Base-by-base conservation (phyloP, 805 yeast genomes). In the Lipomyces spencermartinsiae region DNA sequence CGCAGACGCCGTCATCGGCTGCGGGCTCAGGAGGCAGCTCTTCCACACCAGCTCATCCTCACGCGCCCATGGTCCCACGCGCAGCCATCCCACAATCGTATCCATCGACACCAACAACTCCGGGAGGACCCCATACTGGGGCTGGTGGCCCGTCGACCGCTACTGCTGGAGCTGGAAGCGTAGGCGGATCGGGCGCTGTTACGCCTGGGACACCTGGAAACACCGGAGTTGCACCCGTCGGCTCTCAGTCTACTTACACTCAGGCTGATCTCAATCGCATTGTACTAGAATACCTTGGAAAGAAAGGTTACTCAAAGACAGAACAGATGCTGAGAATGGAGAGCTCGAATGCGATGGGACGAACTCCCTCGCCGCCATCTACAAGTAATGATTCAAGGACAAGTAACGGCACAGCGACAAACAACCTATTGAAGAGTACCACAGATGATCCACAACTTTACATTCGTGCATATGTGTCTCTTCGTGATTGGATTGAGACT, bases 311-410 rank as follows among this genome's bases (percentile, higher is more conserved):
- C 76, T 93, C 91, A 73, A 87, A 89, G 73, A 94, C 99, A 0
- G 99, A 95, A 78, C 93, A 97, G 1, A 91, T 93, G 89, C 83
- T 95, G 61, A 86, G 99, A 70, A 87, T 93, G 69, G 99, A 95
- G 77, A 77, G 80, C 35, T 75, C 82, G 51, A 69, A 77, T 34
- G 74, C 78, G 2, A 74, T 75, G n/a, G 77, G 77, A 19, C 25
- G 62, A 39, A 55, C 69, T 29, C 54, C 33, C 14, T 33, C 49
- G 19, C 35, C 43, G n/a, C 37, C 59, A 19, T 33, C 60, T 67
- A 73, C 58, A 33, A 74, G 34, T 73, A 73, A 54, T 31, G 35
- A 31, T 34, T 19, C 35, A 71, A 22, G 71, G 59, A 70, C 62
- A 76, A 73, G 63, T 76, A 70, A 66, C 74, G 57, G 72, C 73